Base-by-base conservation (phyloP, 768 basidiomycete genomes). In the Hericium coralloides region DNA sequence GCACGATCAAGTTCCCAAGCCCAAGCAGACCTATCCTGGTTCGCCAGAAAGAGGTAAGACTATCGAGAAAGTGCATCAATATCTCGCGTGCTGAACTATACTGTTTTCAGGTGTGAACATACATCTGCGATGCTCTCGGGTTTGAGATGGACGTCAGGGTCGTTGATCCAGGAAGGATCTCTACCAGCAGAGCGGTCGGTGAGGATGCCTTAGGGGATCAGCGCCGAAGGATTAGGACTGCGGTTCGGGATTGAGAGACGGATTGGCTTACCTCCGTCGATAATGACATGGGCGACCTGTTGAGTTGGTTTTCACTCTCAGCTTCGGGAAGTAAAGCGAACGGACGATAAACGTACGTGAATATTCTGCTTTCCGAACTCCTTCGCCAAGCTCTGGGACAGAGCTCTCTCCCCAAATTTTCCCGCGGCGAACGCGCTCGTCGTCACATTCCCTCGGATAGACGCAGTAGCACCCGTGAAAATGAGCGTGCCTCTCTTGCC, bases 1-100 rank as follows among this genome's bases (percentile, higher is more conserved):
- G 73, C 64, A 89, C 87, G 72, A 60, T 90, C 88, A 26, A 91
- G 74, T 65, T 90, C 88, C 86, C 87, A 91, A 9, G 85, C 84
- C 84, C 80, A 87, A 6, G 84, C 79, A 41, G 85, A 85, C 26
- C 80, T 76, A 53, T 87, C 84, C 69, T 89, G 89, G 52, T 81
- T 78, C 7, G 73, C 78, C 18, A 91, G 79, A 65, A 79, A 80
- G 37, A 86, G 69, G 63, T 89, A 88, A 1, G 83, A 70, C 87
- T 89, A 59, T 10, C 52, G 10, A 14, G 15, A 12, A 8, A 3
- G 5, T 38, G 23, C 54, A 4, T 53, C 38, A 17, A 45, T 18
- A 12, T 25, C 1, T 37, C 56, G 45, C n/a, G 10, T 45, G n/a
- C 12, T n/a, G 15, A 12, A 12, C 36, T n/a, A 6, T 2, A 4